Evolutionary conservation across 768 basidiomycete species (phyloP).

Genomic region (Leccinum rimulosum): DNA sequence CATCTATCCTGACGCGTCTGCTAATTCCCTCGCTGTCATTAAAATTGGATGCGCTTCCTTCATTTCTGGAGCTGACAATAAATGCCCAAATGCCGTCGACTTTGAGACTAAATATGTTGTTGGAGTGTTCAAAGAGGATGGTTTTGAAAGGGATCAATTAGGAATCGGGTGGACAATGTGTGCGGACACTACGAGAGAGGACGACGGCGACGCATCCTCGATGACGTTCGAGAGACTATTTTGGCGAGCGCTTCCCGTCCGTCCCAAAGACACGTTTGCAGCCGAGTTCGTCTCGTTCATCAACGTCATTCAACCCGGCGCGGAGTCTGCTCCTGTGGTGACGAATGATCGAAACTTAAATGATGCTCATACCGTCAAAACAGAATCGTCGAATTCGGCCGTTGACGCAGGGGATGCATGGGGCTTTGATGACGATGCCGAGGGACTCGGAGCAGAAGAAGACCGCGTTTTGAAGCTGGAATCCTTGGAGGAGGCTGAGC

Average conservation of each 20-base stretch:
- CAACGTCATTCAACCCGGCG: neutral
- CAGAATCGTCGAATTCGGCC: slow-evolving; percentile 24
- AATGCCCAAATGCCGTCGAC: slow-evolving; percentile 43
- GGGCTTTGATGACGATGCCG: slow-evolving; percentile 53
- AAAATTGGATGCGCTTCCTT: slow-evolving; percentile 54
- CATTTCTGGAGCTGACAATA: slow-evolving; percentile 56
- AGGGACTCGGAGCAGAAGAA: slow-evolving; percentile 18
- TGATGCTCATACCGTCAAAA: slow-evolving; percentile 34
- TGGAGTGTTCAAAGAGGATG: slow-evolving; percentile 46
- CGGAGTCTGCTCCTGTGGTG: slow-evolving; percentile 1
- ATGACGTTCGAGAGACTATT: slow-evolving; percentile 56
- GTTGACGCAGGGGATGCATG: slow-evolving; percentile 39
- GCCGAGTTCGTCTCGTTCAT: slow-evolving; percentile 20
- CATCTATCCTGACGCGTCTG: slow-evolving; percentile 61
- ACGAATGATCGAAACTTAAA: slow-evolving; percentile 48
- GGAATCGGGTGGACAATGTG: slow-evolving; percentile 66
- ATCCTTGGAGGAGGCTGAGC: slow-evolving; percentile 27
- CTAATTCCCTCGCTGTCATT: slow-evolving; percentile 69
- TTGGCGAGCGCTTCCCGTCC: slow-evolving; percentile 24
- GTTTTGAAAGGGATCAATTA: slow-evolving; percentile 50
- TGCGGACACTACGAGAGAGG: slow-evolving; percentile 77
- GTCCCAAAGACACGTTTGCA: slow-evolving; percentile 24
- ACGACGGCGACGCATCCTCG: slow-evolving; percentile 63
- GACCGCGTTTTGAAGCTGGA: slow-evolving; percentile 16
- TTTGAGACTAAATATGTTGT: slow-evolving; percentile 63